Evolutionary conservation across 78 protist species (phyloP).

Genomic region (Protostelium mycophagum): DNA sequence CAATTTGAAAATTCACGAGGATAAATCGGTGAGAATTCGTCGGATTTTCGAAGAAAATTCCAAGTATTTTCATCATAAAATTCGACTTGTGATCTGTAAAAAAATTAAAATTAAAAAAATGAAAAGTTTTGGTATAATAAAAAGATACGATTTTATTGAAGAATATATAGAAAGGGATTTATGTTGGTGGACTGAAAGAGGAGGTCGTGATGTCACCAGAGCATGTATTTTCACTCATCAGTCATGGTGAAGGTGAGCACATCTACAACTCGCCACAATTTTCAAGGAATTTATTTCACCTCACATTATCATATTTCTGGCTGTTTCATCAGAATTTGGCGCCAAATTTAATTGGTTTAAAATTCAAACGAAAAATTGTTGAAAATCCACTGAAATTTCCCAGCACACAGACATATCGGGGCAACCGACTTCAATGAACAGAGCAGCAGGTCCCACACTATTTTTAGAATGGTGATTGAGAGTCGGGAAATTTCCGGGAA

Average conservation of each 20-base stretch:
- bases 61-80: too few species aligned
- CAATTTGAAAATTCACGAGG: slow-evolving; percentile 42
- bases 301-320: too few species aligned
- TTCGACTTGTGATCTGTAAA: background rate
- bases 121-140: too few species aligned
- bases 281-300: background rate
- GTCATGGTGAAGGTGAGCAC: slow-evolving; percentile 25
- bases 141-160: too few species aligned
- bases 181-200: slow-evolving; percentile 61
- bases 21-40: slow-evolving; percentile 5
- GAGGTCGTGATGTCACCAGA: slow-evolving; percentile 62
- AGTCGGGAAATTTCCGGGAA: slow-evolving; percentile 19
- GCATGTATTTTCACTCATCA: slow-evolving; percentile 49
- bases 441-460: slow-evolving; percentile 85
- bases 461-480: slow-evolving; percentile 72
- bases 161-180: slow-evolving; percentile 13
- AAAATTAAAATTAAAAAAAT: too few species aligned
- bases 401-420: slow-evolving; percentile 63
- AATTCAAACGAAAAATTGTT: too few species aligned
- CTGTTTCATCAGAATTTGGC: too few species aligned
- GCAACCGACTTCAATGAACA: slow-evolving; percentile 76
- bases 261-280: too few species aligned
- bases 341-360: too few species aligned
- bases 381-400: background rate
- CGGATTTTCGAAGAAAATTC: too few species aligned